These are phyloP conservation scores for Aspergillus pseudotamarii DNA, from an alignment of 2,329 filamentous ascomycete species.

Conservation along the genomic window DNA sequence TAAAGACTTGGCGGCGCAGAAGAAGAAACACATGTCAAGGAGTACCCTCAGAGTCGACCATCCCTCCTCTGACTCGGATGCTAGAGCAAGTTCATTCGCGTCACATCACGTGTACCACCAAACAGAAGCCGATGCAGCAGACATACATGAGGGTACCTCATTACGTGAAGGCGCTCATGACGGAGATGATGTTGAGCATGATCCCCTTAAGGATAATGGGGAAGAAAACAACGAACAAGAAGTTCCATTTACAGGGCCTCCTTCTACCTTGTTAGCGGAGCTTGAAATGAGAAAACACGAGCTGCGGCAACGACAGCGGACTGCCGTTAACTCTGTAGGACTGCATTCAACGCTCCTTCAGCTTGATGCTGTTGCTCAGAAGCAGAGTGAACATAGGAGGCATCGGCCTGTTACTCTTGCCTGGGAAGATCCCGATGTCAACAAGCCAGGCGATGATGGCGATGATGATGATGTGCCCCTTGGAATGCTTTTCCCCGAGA, in stretches of 20 bases:
- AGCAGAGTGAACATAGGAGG: constrained; percentile 71
- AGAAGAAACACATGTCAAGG: constrained; percentile 35
- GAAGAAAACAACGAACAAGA: constrained; percentile 49
- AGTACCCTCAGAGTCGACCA: constrained; percentile 29
- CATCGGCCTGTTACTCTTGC: constrained; percentile 80
- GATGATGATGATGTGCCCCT: constrained; percentile 90
- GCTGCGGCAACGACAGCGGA: constrained; percentile 76
- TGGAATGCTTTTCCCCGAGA: constrained; percentile 71
- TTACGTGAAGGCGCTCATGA: constrained; percentile 19
- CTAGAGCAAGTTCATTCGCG: constrained; percentile 14
- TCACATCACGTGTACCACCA: constrained; percentile 16
- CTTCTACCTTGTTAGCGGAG: constrained; percentile 90
- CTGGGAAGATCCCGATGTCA: constrained; percentile 69
- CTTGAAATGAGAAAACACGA: constrained; percentile 88
- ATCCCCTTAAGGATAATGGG: constrained; percentile 21
- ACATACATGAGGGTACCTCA: constrained; percentile 23
- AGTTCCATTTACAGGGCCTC: constrained; percentile 66
- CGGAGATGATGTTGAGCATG: constrained; percentile 15
- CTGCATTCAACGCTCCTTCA: constrained; percentile 89
- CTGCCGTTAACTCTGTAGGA: constrained; percentile 71
- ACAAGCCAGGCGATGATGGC: constrained; percentile 53
- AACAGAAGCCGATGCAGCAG: constrained; percentile 25
- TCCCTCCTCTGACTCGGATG: constrained; percentile 21
- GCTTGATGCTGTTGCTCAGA: constrained; percentile 85
- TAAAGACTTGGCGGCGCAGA: constrained; percentile 28